Evolutionary conservation across 2,329 filamentous ascomycete species (phyloP), one percentile per base, ranked within the genome.

Genomic region (Botrytis fabae): DNA sequence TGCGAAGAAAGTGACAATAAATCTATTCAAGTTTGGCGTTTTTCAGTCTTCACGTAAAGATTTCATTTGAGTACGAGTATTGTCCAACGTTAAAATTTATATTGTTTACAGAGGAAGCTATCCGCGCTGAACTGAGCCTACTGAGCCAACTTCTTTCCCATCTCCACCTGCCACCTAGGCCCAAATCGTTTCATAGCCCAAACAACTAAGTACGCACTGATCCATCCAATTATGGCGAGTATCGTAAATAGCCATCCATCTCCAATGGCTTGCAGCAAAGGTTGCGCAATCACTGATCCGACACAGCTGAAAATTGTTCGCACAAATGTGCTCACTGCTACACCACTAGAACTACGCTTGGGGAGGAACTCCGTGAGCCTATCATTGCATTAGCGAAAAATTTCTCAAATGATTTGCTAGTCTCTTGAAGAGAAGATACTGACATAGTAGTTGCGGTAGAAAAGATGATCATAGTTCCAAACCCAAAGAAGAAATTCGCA

Each of bases 291-390:
- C 46, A 95, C 81, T 61, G 87, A 87, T 16, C 92, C 93, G 1
- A 93, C 85, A 75, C 91, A 94, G 68, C 88, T 90, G 78, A 94
- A 90, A 57, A 94, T 93, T 77, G 95, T 96, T 65, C 93, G 85
- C 69, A 93, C 85, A 78, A 95, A 93, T 80, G 95, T 95, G 81
- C 95, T 95, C 61, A 95, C 85, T 0, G 93, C 93, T 4, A 95
- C 92, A 1, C 92, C 93, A 18, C 88, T 88, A 6, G 90, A 92
- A 68, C 90, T 91, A 75, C 87, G 86, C 60, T 88, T 86, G 22
- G 92, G 92, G 85, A 95, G 91, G 79, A 95, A 94, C 79, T 96
- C 93, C 0, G 93, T 95, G 76, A 96, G 84, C 48, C 70, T 71
- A 18, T 54, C 25, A 22, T 25, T 25, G n/a, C 2, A 48, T 66